Conservation (phyloP, 805 yeast species). For the Metschnikowia noctiluminum region DNA sequence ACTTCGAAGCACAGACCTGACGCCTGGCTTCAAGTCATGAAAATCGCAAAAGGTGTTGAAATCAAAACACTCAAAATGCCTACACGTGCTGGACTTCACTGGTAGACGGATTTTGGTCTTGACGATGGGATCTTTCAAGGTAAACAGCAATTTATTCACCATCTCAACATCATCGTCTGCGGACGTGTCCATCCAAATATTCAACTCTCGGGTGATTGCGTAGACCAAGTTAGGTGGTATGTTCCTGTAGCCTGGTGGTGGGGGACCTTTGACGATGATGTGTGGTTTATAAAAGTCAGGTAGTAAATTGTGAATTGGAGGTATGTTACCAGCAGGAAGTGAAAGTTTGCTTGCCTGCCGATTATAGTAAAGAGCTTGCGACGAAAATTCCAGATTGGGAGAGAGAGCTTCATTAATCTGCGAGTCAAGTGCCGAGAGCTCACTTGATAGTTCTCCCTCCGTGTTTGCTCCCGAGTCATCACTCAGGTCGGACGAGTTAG, state of each 20-base stretch:
- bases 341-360: neutral
- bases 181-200: slow-evolving; percentile 17
- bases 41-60: slow-evolving; percentile 39
- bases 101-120: slow-evolving; percentile 39
- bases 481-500: neutral
- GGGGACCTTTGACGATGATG: slow-evolving; percentile 9
- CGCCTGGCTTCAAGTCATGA: slow-evolving; percentile 32
- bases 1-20: slow-evolving; percentile 21
- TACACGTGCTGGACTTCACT: slow-evolving; percentile 35
- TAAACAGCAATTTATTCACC: slow-evolving; percentile 35
- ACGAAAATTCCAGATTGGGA: slow-evolving; percentile 3
- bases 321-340: neutral
- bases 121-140: slow-evolving; percentile 40
- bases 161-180: slow-evolving; percentile 29
- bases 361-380: neutral
- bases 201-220: slow-evolving; percentile 27
- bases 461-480: neutral
- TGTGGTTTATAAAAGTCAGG: slow-evolving; percentile 11
- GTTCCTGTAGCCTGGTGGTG: slow-evolving; percentile 21
- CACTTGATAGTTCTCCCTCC: slow-evolving; percentile 7
- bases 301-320: slow-evolving; percentile 5
- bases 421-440: slow-evolving; percentile 15
- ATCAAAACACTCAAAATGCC: slow-evolving; percentile 45
- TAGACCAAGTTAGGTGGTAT: slow-evolving; percentile 30
- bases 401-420: slow-evolving; percentile 15